Evolutionary conservation across 2,329 filamentous ascomycete genomes (phyloP).

Genomic region (Coniella lustricola): DNA sequence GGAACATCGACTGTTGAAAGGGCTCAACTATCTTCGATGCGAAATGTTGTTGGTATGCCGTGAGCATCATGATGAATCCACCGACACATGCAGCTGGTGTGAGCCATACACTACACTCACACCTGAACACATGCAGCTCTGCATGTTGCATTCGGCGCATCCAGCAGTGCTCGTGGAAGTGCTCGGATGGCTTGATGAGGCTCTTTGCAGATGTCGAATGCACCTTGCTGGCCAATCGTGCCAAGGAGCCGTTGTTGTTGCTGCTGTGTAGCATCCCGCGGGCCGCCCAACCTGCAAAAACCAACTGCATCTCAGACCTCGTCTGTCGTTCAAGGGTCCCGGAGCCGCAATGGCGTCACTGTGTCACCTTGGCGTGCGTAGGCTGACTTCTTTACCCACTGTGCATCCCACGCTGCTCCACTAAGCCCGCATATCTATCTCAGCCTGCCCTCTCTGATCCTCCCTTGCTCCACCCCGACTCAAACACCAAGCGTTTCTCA

Average conservation of each 20-base stretch:
- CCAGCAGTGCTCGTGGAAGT: conserved; percentile 4
- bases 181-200: not conserved
- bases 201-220: not conserved
- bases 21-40: too few species aligned
- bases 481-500: not conserved
- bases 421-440: too few species aligned
- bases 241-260: not conserved
- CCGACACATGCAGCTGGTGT: too few species aligned
- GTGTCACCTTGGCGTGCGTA: conserved; percentile 2
- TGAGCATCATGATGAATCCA: too few species aligned
- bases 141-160: too few species aligned
- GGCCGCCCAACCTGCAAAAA: not conserved
- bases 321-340: conserved; percentile 2
- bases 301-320: not conserved
- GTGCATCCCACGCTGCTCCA: not conserved
- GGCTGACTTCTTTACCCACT: not conserved
- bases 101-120: too few species aligned
- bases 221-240: not conserved
- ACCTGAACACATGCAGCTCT: too few species aligned
- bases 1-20: too few species aligned
- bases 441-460: too few species aligned
- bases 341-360: conserved; percentile 8
- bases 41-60: too few species aligned
- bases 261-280: not conserved
- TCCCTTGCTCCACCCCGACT: not conserved